Conservation (phyloP, 164 flowering plant species). For the Vitis cinerea region DNA sequence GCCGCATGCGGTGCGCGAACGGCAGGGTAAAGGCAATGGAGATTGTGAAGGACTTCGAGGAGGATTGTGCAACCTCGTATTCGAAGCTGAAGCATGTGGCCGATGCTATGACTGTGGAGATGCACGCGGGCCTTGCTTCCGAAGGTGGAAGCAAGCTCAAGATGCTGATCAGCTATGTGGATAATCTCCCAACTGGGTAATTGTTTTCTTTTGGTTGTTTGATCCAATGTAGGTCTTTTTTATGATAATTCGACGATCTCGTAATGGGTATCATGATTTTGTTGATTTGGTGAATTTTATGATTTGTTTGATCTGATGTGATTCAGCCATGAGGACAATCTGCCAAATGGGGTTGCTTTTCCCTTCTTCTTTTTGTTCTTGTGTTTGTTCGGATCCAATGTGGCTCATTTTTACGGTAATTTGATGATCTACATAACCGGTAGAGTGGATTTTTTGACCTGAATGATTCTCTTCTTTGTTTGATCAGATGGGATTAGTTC, state of each 20-base stretch:
- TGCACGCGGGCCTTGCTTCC: conserved; percentile 72
- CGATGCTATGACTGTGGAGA: conserved; percentile 65
- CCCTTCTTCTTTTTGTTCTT: neutral
- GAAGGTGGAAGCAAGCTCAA: conserved; percentile 63
- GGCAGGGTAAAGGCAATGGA: conserved; percentile 44
- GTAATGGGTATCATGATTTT: no score
- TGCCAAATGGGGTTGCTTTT: conserved; percentile 51
- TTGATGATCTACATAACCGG: no score
- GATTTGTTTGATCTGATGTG: conserved; percentile 30
- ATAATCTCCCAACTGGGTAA: conserved; percentile 68
- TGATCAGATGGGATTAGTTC: no score
- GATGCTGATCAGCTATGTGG: conserved; percentile 67
- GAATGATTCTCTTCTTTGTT: no score
- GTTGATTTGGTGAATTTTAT: no score
- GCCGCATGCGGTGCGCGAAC: conserved; percentile 29
- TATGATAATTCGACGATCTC: no score
- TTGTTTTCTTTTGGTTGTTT: neutral
- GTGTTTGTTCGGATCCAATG: neutral
- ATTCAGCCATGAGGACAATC: conserved; percentile 58
- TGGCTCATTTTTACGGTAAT: neutral
- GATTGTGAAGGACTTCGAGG: conserved; percentile 52
- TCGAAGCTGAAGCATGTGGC: conserved; percentile 48
- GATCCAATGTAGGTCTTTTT: no score
- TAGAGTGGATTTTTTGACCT: no score
- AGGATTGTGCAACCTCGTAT: conserved; percentile 42